Base-by-base conservation (phyloP, 2,329 filamentous ascomycete genomes). In the Fusarium papillatum region DNA sequence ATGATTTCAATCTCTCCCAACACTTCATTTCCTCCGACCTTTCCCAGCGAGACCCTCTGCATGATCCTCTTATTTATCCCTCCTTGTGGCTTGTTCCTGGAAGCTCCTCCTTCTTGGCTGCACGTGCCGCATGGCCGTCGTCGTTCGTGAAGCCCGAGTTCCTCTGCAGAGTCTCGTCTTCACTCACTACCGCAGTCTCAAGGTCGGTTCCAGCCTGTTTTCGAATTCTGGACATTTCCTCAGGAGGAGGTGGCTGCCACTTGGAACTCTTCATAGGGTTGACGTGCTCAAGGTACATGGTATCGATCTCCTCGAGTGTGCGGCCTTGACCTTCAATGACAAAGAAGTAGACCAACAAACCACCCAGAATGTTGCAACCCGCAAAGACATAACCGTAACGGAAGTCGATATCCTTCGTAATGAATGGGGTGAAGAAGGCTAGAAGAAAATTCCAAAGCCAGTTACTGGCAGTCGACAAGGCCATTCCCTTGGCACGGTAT, bases 381-480 rank as follows among this genome's bases (percentile, higher is more conserved):
- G 93, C 94, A 82, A 95, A 95, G 36, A 96, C 91, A 74, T 95
- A 94, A 3, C 94, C 94, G 78, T 94, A 95, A 2, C 88, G 88
- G 83, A 93, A 95, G 76, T 93, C 90, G 66, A 95, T 95, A 5
- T 90, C 89, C 0, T 87, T 85, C 0, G 92, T 94, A 80, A 96
- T 95, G 83, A 95, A 95, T 0, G 94, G 93, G 0, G 94, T 95
- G 86, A 95, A 95, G 86, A 96, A 96, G 0, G 90, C 91, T 71
- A 92, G 89, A 75, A 94, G 87, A 84, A 95, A 95, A 83, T 95
- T 94, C 92, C 92, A 95, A 38, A 88, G 85, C 92, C 92, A 93
- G 82, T 93, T 93, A 76, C 87, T 88, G 0, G 90, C 88, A 0
- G 91, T 93, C 0, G 90, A 87, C 3, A 93, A 81, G 3, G 90